These are phyloP conservation scores for Malassezia vespertilionis DNA, from an alignment of 1,284 basidiomycete species.

Conservation along the genomic window DNA sequence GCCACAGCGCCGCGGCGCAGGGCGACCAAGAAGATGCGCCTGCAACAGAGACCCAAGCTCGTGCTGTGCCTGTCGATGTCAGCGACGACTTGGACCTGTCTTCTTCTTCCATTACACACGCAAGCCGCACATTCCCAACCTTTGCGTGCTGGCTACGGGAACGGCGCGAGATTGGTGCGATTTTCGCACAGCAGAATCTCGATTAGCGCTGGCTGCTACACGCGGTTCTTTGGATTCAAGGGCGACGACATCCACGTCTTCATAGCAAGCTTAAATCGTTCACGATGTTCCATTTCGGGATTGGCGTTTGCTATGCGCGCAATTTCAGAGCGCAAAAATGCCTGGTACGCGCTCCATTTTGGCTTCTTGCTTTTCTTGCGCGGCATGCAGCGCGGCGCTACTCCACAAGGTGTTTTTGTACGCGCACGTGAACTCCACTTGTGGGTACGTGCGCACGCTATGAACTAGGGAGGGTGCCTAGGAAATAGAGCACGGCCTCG, in stretches of 20 bases:
- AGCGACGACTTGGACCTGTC: constrained; percentile 11
- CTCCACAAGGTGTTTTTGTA: too few species aligned
- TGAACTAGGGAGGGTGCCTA: constrained; percentile 3
- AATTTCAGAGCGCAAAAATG: constrained; percentile 29
- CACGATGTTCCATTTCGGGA: constrained; percentile 30
- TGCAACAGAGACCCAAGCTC: too few species aligned
- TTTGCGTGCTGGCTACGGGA: constrained; percentile 40
- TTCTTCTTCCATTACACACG: constrained; percentile 16
- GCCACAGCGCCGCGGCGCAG: constrained; percentile 17
- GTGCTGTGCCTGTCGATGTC: constrained; percentile 16
- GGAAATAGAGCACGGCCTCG: constrained; percentile 14
- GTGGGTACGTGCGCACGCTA: too few species aligned
- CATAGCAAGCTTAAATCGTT: constrained; percentile 37
- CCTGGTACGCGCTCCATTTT: constrained; percentile 19
- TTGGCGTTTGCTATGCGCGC: constrained; percentile 33
- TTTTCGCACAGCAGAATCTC: constrained; percentile 23
- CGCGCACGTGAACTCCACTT: too few species aligned
- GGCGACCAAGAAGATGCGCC: constrained; percentile 12
- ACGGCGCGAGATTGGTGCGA: constrained; percentile 35
- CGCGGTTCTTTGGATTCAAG: background rate
- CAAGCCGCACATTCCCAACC: constrained; percentile 26
- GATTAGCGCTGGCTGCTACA: constrained; percentile 23
- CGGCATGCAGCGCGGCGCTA: background rate
- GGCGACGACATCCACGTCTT: constrained; percentile 21
- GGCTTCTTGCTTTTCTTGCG: background rate